Conservation (phyloP, 352 stramenopile genomes). For the Phytophthora pinifolia region DNA sequence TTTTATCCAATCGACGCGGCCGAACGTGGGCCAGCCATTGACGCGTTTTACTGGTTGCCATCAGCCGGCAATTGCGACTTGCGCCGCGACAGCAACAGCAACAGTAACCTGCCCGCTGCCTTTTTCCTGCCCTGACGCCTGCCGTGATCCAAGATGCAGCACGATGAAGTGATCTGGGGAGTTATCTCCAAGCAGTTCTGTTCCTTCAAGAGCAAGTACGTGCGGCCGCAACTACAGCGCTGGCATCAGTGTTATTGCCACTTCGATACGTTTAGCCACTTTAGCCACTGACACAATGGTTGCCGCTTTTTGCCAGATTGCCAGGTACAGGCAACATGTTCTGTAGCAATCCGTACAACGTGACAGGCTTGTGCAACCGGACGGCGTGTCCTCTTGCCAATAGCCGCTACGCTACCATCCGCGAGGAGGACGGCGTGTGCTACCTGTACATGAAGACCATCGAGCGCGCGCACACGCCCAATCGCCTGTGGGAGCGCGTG, state of each 20-base stretch:
- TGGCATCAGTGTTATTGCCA: neutral
- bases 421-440: conserved; percentile 95
- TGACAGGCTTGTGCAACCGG: conserved; percentile 97
- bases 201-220: conserved; percentile 97
- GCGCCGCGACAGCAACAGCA: conserved; percentile 8
- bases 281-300: too few species aligned
- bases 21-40: neutral
- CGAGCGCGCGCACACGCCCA: conserved; percentile 97
- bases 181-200: conserved; percentile 99
- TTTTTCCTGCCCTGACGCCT: neutral
- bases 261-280: too few species aligned
- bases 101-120: neutral
- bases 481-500: conserved; percentile 98
- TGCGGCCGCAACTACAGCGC: neutral
- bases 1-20: conserved; percentile 16
- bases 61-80: conserved; percentile 23
- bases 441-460: conserved; percentile 99
- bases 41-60: conserved; percentile 30
- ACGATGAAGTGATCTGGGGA: conserved; percentile 99
- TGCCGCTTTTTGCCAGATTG: conserved; percentile 23
- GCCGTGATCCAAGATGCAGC: conserved; percentile 72
- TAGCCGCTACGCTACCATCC: conserved; percentile 97
- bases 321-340: conserved; percentile 93
- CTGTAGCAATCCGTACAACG: conserved; percentile 98
- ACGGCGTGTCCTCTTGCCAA: conserved; percentile 97